Base-by-base conservation (phyloP, 1,139 yeast species). In the Pichia sp. region DNA sequence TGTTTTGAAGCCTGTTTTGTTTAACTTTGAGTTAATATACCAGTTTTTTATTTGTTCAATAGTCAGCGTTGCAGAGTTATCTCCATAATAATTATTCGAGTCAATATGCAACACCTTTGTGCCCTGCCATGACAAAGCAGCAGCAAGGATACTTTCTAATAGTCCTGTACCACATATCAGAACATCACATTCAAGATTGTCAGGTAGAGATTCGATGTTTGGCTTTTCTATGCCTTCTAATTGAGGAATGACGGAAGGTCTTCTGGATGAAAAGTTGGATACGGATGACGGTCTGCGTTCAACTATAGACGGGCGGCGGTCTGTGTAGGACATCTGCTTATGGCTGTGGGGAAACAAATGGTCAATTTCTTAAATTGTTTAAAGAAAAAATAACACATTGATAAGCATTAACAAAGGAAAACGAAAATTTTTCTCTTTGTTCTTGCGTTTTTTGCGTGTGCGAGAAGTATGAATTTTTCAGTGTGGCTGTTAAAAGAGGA, bases 81-180 rank as follows among this genome's bases (percentile, higher is more conserved):
- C 97, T 11, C 98, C 99, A 56, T 91, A 91, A 60, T 84, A 81
- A 29, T 76, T 72, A 55, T 86, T 82, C 42, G 78, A 69, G 60
- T 91, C 98, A 35, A 91, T 77, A 60, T 91, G 98, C 41, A 91
- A 69, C 15, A 91, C 96, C 49, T 74, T 79, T 15, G 91, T 80
- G 13, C 97, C 97, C 56, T 87, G 96, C 97, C 98, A 91, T 14
- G 96, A 83, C 42, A 91, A 69, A 0, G 97, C 91, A 4, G 97
- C 95, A 0, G 97, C 96, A 42, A 89, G 66, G 13, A 93, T 80
- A 53, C 88, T 77, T 62, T 93, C 96, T 4, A 80, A 80, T 35
- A 93, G 69, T 1, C 97, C 97, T 0, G 98, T 91, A 27, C 99
- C 98, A 52, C 84, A 74, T 43, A 91, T 82, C 35, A 91, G 70